Conservation (phyloP, 177 flowering plant genomes). For the Vitis hybrid region DNA sequence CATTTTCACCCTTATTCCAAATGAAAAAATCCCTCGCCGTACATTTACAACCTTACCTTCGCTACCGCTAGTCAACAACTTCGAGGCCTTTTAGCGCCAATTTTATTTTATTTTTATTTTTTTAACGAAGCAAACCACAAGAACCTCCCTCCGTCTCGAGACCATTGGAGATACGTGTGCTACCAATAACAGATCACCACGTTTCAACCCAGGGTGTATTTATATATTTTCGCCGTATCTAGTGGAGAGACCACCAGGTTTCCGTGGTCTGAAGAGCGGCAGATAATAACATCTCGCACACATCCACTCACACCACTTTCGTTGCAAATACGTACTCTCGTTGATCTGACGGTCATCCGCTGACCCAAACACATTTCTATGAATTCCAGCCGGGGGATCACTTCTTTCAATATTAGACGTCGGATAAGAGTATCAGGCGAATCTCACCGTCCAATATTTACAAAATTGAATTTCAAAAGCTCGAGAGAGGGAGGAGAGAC, state of each 20-base stretch:
- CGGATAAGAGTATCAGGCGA: slow-evolving; percentile 3
- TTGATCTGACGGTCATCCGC: slow-evolving; percentile 27
- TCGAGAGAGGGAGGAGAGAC: slow-evolving; percentile 56
- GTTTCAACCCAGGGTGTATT: too few relatives aligned
- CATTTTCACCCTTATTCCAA: background rate
- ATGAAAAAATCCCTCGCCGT: background rate
- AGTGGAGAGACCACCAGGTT: background rate
- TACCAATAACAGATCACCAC: too few relatives aligned
- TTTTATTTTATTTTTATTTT: slow-evolving; percentile 12
- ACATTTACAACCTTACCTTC: background rate
- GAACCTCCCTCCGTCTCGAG: background rate
- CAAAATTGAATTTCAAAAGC: slow-evolving; percentile 67
- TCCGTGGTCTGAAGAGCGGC: background rate
- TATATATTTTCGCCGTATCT: too few relatives aligned
- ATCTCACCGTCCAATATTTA: slow-evolving; percentile 51
- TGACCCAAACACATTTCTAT: slow-evolving; percentile 21
- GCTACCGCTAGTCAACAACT: slow-evolving; percentile 6
- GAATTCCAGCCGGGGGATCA: slow-evolving; percentile 48
- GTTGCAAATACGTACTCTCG: background rate
- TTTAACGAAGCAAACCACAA: background rate
- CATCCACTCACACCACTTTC: background rate
- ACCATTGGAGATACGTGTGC: background rate
- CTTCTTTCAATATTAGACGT: slow-evolving; percentile 18
- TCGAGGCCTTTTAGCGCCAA: slow-evolving; percentile 19
- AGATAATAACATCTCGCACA: background rate